Percentiles rank a stretch among this genome's conserved stretches.
phyloP scores from a whole-genome alignment of 2,329 filamentous ascomycete genomes.

The Fusarium bulbicola region DNA sequence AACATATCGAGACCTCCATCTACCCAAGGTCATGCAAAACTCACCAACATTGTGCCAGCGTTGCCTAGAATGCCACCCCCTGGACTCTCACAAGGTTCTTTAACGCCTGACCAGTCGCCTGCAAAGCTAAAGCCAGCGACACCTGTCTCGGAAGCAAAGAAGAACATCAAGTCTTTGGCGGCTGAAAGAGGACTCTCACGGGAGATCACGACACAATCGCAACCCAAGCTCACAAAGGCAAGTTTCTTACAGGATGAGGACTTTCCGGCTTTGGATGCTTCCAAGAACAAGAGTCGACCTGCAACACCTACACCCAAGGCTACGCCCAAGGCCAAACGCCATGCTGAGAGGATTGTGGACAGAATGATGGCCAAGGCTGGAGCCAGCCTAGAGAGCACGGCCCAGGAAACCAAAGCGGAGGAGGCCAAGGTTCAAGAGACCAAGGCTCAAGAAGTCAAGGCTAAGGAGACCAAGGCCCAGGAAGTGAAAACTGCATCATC shows the following conservation, averaged over 20 bases:
- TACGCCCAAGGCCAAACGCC: conserved; percentile 47
- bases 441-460: conserved; percentile 25
- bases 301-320: conserved; percentile 49
- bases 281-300: conserved; percentile 47
- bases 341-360: conserved; percentile 44
- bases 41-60: conserved; percentile 39
- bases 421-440: conserved; percentile 29
- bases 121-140: conserved; percentile 41
- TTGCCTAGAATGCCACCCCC: conserved; percentile 40
- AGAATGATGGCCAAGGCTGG: conserved; percentile 37
- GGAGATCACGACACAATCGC: conserved; percentile 54
- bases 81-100: conserved; percentile 38
- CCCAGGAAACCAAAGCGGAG: conserved; percentile 21
- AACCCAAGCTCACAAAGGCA: conserved; percentile 30
- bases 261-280: conserved; percentile 66
- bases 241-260: conserved; percentile 66
- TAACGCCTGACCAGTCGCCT: conserved; percentile 49
- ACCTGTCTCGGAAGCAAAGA: conserved; percentile 50
- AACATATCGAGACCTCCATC: conserved; percentile 36
- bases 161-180: conserved; percentile 56
- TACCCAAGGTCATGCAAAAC: conserved; percentile 28
- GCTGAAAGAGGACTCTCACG: conserved; percentile 58
- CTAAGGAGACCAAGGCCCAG: conserved; percentile 23
- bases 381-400: conserved; percentile 15
- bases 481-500: conserved; percentile 19